Conservation (phyloP, 1,284 basidiomycete genomes). For the Coniferiporia sulphurascens region DNA sequence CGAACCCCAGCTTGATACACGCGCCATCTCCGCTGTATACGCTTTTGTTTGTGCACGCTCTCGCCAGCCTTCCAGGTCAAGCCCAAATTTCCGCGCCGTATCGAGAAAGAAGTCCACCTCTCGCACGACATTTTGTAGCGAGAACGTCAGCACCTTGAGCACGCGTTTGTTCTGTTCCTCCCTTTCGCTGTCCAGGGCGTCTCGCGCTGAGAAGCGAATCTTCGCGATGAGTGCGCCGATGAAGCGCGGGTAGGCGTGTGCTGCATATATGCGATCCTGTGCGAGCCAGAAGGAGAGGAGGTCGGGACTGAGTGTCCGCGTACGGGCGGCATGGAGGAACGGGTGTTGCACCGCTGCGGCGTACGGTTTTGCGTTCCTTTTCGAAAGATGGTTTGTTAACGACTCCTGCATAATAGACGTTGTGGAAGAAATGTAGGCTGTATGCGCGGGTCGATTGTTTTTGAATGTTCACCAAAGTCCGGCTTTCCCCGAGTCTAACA, state of each 20-base stretch:
- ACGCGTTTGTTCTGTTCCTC: slow-evolving; percentile 40
- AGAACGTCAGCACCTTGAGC: slow-evolving; percentile 44
- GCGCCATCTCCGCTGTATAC: slow-evolving; percentile 67
- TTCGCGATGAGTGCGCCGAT: slow-evolving; percentile 50
- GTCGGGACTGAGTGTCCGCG: slow-evolving; percentile 39
- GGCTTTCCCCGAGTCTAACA: too few species aligned
- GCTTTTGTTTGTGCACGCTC: slow-evolving; percentile 58
- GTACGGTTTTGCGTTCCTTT: slow-evolving; percentile 29
- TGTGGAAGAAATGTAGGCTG: too few species aligned
- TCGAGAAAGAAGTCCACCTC: slow-evolving; percentile 62
- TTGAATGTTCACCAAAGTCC: too few species aligned
- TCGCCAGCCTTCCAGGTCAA: slow-evolving; percentile 45
- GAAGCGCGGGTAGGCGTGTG: slow-evolving; percentile 59
- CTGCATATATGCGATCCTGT: slow-evolving; percentile 68
- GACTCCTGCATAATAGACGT: background rate
- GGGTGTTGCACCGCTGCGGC: slow-evolving; percentile 45
- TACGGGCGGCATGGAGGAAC: slow-evolving; percentile 52
- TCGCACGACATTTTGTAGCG: slow-evolving; percentile 51
- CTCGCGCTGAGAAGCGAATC: slow-evolving; percentile 42
- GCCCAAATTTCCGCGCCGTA: slow-evolving; percentile 39
- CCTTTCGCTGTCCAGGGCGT: slow-evolving; percentile 29
- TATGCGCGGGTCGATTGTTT: too few species aligned
- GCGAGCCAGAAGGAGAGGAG: slow-evolving; percentile 56
- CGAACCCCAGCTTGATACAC: slow-evolving; percentile 39
- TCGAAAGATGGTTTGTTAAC: background rate